Conservation (phyloP, 495 filamentous ascomycete species). For the Cercophora sp. region DNA sequence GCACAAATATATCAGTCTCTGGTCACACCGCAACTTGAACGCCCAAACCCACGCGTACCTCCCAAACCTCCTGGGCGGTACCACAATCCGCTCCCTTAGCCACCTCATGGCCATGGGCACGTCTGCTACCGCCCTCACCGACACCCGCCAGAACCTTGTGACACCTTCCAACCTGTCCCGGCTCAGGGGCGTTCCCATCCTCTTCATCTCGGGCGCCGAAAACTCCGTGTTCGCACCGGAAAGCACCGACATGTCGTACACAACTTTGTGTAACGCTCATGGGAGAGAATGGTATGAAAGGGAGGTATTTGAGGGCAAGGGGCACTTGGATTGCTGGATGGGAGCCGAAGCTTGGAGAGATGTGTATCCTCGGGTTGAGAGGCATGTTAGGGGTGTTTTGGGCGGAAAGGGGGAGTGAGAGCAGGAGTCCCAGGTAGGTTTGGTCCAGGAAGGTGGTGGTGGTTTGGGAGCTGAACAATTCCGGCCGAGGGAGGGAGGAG, state of each 20-base stretch:
- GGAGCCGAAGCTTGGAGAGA: conserved; percentile 58
- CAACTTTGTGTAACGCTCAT: conserved; percentile 52
- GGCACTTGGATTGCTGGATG: conserved; percentile 67
- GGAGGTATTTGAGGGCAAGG: conserved; percentile 55
- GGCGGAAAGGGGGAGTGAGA: too few relatives aligned
- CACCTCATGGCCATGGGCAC: conserved; percentile 55
- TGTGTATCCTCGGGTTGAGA: too few relatives aligned
- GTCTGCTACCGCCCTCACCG: conserved; percentile 49
- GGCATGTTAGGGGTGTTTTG: too few relatives aligned
- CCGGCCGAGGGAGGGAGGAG: too few relatives aligned
- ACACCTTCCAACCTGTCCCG: conserved; percentile 45
- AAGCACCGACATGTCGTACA: conserved; percentile 55
- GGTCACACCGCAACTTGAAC: conserved; percentile 62
- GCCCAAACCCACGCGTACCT: conserved; percentile 59
- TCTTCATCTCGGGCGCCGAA: conserved; percentile 55
- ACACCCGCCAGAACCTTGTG: conserved; percentile 45
- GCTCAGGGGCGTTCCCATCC: conserved; percentile 52
- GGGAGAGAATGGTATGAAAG: conserved; percentile 49
- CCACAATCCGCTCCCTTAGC: conserved; percentile 56
- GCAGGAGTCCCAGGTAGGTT: too few relatives aligned
- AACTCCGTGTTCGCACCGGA: conserved; percentile 59
- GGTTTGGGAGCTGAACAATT: too few relatives aligned
- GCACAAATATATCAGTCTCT: too few relatives aligned
- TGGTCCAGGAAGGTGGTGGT: too few relatives aligned
- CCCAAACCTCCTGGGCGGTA: conserved; percentile 57